phyloP scores from a whole-genome alignment of 2,329 filamentous ascomycete species.

The Arachnopeziza araneosa region DNA sequence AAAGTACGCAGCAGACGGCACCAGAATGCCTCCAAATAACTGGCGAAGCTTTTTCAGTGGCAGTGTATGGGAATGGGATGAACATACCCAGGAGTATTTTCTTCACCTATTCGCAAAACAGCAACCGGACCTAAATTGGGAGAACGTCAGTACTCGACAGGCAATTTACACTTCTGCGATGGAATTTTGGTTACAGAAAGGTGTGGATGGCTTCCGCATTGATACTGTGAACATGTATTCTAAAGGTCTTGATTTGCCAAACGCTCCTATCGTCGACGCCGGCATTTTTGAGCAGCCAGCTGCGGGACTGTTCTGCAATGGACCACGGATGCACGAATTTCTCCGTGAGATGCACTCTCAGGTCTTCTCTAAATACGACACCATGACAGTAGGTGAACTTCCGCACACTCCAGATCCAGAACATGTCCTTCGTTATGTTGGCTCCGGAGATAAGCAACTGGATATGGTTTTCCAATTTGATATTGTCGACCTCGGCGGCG shows the following conservation, averaged over 20 bases:
- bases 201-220: conserved; percentile 67
- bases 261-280: conserved; percentile 48
- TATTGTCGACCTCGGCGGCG: conserved; percentile 51
- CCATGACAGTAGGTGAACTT: conserved; percentile 65
- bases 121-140: conserved; percentile 82
- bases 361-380: conserved; percentile 52
- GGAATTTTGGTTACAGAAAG: conserved; percentile 71
- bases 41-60: conserved; percentile 58
- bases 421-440: conserved; percentile 47
- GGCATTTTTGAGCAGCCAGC: conserved; percentile 41
- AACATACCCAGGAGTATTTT: conserved; percentile 66
- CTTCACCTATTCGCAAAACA: conserved; percentile 68
- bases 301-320: conserved; percentile 40
- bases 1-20: conserved; percentile 48
- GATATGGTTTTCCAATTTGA: conserved; percentile 66
- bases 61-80: conserved; percentile 64
- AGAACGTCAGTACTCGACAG: conserved; percentile 58
- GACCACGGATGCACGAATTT: conserved; percentile 62
- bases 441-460: conserved; percentile 45
- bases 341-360: conserved; percentile 54
- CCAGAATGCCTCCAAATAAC: conserved; percentile 66
- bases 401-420: conserved; percentile 53
- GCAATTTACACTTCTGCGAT: conserved; percentile 67
- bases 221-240: conserved; percentile 69
- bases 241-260: conserved; percentile 53